These are phyloP conservation scores for Exophiala xenobiotica DNA, from an alignment of 2,329 filamentous ascomycete species.

Conservation along the genomic window DNA sequence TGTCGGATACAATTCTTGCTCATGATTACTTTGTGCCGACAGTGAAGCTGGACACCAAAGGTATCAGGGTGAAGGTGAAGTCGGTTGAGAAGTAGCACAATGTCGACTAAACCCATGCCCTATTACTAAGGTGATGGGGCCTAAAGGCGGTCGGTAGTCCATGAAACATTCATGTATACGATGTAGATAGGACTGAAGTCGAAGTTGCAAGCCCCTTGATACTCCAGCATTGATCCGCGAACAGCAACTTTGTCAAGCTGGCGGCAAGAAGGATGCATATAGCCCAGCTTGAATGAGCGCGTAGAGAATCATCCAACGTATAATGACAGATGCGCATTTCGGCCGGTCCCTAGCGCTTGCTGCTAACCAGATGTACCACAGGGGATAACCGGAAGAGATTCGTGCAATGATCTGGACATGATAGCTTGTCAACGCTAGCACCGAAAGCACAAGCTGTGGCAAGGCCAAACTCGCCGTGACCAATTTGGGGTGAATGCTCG, in stretches of 20 bases:
- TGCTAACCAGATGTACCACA: slow-evolving; percentile 80
- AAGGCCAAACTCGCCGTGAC: slow-evolving; percentile 57
- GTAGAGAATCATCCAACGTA: slow-evolving; percentile 77
- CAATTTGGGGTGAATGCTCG: slow-evolving; percentile 11
- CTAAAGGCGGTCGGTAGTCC: too few species aligned
- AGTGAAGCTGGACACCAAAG: slow-evolving; percentile 28
- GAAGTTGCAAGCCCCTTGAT: too few species aligned
- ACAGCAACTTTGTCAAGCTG: slow-evolving; percentile 60
- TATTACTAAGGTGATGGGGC: too few species aligned
- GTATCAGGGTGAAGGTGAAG: slow-evolving; percentile 28
- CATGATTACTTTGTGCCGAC: slow-evolving; percentile 32
- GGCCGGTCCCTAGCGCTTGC: slow-evolving; percentile 7
- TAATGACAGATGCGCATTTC: slow-evolving; percentile 37
- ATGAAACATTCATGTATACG: too few species aligned
- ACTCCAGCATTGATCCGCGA: too few species aligned
- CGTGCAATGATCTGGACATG: slow-evolving; percentile 94
- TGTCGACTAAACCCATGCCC: too few species aligned
- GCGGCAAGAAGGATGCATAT: slow-evolving; percentile 87
- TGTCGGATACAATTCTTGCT: slow-evolving; percentile 33
- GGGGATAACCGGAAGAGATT: slow-evolving; percentile 79
- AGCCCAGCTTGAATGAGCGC: slow-evolving; percentile 76
- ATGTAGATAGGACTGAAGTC: too few species aligned
- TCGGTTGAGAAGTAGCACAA: slow-evolving; percentile 11
- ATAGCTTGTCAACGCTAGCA: slow-evolving; percentile 73
- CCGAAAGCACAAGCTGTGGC: slow-evolving; percentile 69